Evolutionary conservation across 2,329 filamentous ascomycete species (phyloP).

Genomic region (Trematosphaeria pertusa): DNA sequence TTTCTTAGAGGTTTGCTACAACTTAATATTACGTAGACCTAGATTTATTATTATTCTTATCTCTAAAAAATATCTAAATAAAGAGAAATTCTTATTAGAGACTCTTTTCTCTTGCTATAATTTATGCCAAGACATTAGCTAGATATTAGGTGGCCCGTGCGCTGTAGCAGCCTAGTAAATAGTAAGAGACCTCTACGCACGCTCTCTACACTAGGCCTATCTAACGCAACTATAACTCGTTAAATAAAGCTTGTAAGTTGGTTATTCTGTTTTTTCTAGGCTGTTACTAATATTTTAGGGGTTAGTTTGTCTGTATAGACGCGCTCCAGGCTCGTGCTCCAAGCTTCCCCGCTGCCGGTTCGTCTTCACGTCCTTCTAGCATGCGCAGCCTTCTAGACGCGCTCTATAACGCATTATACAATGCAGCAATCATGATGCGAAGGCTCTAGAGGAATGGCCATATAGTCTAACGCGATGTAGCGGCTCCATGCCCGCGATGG

Average conservation of each 20-base stretch:
- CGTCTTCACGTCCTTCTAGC: too few species aligned
- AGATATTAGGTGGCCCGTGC: slow-evolving; percentile 3
- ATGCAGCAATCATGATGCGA: too few species aligned
- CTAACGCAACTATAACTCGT: not conserved
- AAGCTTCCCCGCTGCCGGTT: too few species aligned
- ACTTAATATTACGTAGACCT: too few species aligned
- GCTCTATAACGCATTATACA: too few species aligned
- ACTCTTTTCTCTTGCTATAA: too few species aligned
- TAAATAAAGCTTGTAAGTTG: slow-evolving; percentile 7
- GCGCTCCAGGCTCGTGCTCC: not conserved
- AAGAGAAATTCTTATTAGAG: too few species aligned
- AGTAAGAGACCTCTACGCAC: not conserved
- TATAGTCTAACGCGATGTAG: slow-evolving; percentile 17
- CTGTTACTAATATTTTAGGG: slow-evolving; percentile 6
- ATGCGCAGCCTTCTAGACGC: too few species aligned
- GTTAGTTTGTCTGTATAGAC: not conserved
- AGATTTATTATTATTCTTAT: too few species aligned
- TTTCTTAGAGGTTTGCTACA: too few species aligned
- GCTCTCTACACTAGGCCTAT: not conserved
- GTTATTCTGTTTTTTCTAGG: not conserved
- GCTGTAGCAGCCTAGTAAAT: not conserved
- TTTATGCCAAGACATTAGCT: slow-evolving; percentile 3
- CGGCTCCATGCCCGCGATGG: slow-evolving; percentile 33
- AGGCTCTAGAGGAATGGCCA: too few species aligned
- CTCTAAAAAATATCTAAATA: too few species aligned